A percentile compares a stretch with the other conserved stretches of the same genome.
Evolutionary conservation across 805 yeast species (phyloP).

Genomic region (Candida easanensis): DNA sequence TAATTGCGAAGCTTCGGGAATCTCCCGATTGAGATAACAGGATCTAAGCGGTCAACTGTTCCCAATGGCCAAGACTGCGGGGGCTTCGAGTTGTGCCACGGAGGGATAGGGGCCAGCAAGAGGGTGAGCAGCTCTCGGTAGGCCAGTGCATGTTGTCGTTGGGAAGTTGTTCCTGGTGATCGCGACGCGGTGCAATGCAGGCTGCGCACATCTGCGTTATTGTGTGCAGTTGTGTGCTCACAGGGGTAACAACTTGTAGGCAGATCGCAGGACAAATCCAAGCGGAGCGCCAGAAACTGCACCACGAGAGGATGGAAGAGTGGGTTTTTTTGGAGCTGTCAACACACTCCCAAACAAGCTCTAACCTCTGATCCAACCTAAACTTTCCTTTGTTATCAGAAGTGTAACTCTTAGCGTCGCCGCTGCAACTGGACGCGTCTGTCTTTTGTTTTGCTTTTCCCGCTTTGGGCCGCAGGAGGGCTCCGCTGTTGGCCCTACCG

Average conservation of each 20-base stretch:
- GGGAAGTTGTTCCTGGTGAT: not conserved
- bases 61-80: too few relatives aligned
- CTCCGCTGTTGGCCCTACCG: slow-evolving; percentile 11
- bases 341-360: too few relatives aligned
- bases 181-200: not conserved
- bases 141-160: too few relatives aligned
- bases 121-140: too few relatives aligned
- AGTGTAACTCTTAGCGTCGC: not conserved
- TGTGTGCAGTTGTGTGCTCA: slow-evolving; percentile 1
- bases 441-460: slow-evolving; percentile 12
- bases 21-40: too few relatives aligned
- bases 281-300: too few relatives aligned
- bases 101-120: too few relatives aligned
- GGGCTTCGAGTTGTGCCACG: too few relatives aligned
- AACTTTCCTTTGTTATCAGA: not conserved
- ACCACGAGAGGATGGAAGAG: not conserved
- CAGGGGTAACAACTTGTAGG: slow-evolving; percentile 6
- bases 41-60: too few relatives aligned
- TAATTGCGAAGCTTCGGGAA: too few relatives aligned
- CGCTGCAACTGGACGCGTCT: not conserved
- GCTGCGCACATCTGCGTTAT: not conserved
- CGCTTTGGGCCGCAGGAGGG: slow-evolving; percentile 9
- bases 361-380: not conserved
- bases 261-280: too few relatives aligned
- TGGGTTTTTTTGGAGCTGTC: not conserved